These are phyloP conservation scores for Fusarium duplospermum DNA, from an alignment of 2,329 filamentous ascomycete species.

Conservation along the genomic window DNA sequence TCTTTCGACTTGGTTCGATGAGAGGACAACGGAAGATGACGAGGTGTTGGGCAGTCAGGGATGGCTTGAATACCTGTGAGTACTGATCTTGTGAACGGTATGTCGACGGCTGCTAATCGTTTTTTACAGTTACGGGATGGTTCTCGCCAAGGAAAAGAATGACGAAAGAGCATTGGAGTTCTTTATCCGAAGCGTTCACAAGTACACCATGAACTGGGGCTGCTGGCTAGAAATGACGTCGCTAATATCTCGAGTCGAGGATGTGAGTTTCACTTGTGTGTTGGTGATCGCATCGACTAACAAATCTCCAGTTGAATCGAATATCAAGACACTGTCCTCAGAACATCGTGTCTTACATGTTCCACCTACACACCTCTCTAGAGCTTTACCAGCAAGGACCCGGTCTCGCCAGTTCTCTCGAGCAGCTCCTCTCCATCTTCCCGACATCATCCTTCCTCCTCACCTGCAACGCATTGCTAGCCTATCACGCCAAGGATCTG, in stretches of 20 bases:
- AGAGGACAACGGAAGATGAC: slow-evolving; percentile 69
- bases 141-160: slow-evolving; percentile 90
- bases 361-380: slow-evolving; percentile 89
- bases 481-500: slow-evolving; percentile 91
- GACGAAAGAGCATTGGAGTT: slow-evolving; percentile 86
- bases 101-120: slow-evolving; percentile 1
- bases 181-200: slow-evolving; percentile 87
- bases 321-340: slow-evolving; percentile 80
- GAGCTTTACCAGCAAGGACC: slow-evolving; percentile 90
- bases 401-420: slow-evolving; percentile 78
- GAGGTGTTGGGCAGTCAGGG: slow-evolving; percentile 77
- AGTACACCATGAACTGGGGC: slow-evolving; percentile 96
- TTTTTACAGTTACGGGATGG: slow-evolving; percentile 78
- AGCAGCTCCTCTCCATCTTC: slow-evolving; percentile 85
- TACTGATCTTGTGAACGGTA: slow-evolving; percentile 2
- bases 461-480: slow-evolving; percentile 87
- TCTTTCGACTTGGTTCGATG: slow-evolving; percentile 83
- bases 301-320: slow-evolving; percentile 70
- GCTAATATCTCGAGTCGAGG: slow-evolving; percentile 82
- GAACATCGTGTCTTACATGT: slow-evolving; percentile 94
- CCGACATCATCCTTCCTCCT: slow-evolving; percentile 89
- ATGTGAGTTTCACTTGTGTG: slow-evolving; percentile 65
- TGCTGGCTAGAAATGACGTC: slow-evolving; percentile 94
- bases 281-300: slow-evolving; percentile 41
- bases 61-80: slow-evolving; percentile 88